These are phyloP conservation scores for Gossypium australe DNA, from an alignment of 345 rosid species.

Conservation along the genomic window DNA sequence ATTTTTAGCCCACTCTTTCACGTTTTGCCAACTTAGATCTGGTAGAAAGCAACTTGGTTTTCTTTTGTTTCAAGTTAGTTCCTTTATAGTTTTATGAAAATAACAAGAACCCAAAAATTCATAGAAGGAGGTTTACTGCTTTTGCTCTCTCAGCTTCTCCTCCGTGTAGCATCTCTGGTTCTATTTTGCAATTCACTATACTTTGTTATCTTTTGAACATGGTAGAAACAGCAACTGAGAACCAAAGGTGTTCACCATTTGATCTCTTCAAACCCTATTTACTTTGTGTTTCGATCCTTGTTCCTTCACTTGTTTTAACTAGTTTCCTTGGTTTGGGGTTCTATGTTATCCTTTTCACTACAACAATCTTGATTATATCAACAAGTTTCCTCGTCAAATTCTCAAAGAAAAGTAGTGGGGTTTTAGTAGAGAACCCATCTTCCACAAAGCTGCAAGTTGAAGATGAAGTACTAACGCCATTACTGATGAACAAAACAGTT, in stretches of 20 bases:
- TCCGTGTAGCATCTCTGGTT: neutral
- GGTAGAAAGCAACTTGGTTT: neutral
- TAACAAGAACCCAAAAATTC: neutral
- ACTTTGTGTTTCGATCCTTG: constrained; percentile 20
- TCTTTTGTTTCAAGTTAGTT: no score
- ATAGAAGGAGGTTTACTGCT: neutral
- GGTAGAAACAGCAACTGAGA: constrained; percentile 22
- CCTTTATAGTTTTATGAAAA: neutral
- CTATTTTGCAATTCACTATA: neutral
- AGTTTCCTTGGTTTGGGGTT: constrained; percentile 20
- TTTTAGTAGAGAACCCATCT: neutral
- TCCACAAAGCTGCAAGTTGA: neutral
- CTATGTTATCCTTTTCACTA: constrained; percentile 26
- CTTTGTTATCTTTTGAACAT: constrained; percentile 21
- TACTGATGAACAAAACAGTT: constrained; percentile 1
- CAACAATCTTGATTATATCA: constrained; percentile 35
- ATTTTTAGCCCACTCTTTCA: neutral
- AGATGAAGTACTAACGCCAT: constrained; percentile 1
- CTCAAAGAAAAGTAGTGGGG: constrained; percentile 17
- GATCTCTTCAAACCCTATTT: constrained; percentile 22
- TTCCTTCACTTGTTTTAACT: constrained; percentile 27
- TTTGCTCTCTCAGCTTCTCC: neutral
- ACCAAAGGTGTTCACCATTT: constrained; percentile 20
- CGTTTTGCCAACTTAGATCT: neutral
- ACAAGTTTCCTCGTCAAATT: constrained; percentile 23